These are phyloP conservation scores for Diaporthe vexans DNA, from an alignment of 2,329 filamentous ascomycete species.

Conservation along the genomic window DNA sequence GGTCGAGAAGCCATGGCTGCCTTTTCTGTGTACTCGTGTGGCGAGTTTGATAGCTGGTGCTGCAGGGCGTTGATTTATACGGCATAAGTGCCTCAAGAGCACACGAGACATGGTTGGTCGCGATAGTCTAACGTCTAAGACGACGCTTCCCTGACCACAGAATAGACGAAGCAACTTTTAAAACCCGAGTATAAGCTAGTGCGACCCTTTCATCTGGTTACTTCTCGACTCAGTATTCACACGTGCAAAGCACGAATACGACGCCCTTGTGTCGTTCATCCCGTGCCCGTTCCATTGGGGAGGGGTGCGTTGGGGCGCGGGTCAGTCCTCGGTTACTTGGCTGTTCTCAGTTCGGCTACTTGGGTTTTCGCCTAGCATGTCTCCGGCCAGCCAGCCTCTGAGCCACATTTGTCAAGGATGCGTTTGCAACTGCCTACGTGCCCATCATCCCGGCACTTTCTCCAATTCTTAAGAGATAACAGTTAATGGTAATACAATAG, in stretches of 20 bases:
- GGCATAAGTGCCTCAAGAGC: conserved; percentile 8
- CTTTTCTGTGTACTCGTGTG: conserved; percentile 39
- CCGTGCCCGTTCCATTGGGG: not conserved
- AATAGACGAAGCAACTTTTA: not conserved
- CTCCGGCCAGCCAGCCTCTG: accelerated
- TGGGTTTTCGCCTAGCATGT: not conserved
- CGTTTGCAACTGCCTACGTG: not conserved
- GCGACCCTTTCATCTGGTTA: not conserved
- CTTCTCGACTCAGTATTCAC: not conserved
- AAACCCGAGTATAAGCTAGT: not conserved
- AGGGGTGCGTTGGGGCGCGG: not conserved
- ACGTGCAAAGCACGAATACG: not conserved
- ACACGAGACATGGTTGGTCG: conserved; percentile 26
- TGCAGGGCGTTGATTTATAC: not conserved
- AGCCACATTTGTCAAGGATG: not conserved
- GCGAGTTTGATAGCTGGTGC: not conserved
- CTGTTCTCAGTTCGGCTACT: conserved; percentile 9
- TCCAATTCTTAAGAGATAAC: not conserved
- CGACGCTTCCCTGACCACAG: not conserved
- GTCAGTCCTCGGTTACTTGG: not conserved
- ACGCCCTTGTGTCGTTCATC: not conserved
- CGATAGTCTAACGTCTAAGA: not conserved
- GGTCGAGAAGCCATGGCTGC: conserved; percentile 54
- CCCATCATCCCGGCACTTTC: not conserved
- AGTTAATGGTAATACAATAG: not conserved